Conservation (phyloP, 257 asterid genomes). For the Nicotiana sylvestris region DNA sequence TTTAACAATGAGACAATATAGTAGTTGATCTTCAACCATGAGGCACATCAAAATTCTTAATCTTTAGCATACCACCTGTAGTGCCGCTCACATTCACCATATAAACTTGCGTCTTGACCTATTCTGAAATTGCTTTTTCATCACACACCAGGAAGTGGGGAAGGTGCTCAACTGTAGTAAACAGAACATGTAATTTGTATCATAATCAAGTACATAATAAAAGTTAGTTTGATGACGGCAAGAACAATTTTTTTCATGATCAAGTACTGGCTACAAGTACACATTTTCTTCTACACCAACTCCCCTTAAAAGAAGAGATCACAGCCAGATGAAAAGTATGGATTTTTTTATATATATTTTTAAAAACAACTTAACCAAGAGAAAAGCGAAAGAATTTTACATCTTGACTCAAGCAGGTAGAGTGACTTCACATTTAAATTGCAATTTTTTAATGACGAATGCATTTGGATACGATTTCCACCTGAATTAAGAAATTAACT, state of each 20-base stretch:
- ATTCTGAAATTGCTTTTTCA: constrained; percentile 60
- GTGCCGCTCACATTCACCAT: constrained; percentile 38
- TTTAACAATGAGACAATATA: neutral
- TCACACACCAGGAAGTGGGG: constrained; percentile 68
- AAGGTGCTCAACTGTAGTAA: constrained; percentile 70
- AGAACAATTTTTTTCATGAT: neutral
- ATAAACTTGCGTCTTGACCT: constrained; percentile 49
- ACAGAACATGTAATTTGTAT: constrained; percentile 8
- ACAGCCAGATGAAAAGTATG: neutral
- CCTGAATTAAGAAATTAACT: neutral
- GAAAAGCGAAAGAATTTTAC: neutral
- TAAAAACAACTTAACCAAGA: neutral
- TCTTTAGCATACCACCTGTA: neutral
- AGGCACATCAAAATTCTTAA: neutral
- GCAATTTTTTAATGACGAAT: neutral
- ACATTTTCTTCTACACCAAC: neutral
- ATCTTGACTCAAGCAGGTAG: neutral
- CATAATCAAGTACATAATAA: constrained; percentile 4
- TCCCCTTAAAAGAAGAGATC: neutral
- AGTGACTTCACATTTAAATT: neutral
- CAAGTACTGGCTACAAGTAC: neutral
- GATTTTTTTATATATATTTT: neutral
- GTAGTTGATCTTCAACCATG: neutral
- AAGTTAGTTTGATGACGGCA: neutral
- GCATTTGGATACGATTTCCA: neutral